Percentiles rank a stretch among this genome's conserved stretches.
Evolutionary conservation across 2,329 filamentous ascomycete species (phyloP).

Genomic region (Ophiocordyceps camponoti-rufipedis): DNA sequence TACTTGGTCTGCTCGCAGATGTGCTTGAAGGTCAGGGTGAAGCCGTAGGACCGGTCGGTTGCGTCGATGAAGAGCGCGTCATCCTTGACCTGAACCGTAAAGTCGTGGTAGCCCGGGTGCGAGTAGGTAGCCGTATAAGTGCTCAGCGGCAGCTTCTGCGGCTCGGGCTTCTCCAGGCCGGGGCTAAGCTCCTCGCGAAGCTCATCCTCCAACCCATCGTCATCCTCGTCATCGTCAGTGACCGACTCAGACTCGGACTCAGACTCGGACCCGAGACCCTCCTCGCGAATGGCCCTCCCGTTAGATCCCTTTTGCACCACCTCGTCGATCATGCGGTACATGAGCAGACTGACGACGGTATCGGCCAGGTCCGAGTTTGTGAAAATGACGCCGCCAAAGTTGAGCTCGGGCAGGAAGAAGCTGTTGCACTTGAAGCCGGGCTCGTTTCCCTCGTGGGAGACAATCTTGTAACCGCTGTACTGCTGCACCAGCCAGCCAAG

Average conservation of each 20-base stretch:
- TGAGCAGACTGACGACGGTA: slow-evolving; percentile 5
- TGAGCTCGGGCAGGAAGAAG: slow-evolving; percentile 9
- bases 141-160: slow-evolving; percentile 1
- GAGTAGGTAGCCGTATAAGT: slow-evolving; percentile 8
- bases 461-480: slow-evolving; percentile 6
- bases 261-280: neutral
- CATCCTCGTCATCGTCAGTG: neutral
- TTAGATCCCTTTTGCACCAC: neutral
- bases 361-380: slow-evolving; percentile 7
- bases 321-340: slow-evolving; percentile 7
- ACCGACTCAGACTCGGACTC: neutral
- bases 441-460: slow-evolving; percentile 9
- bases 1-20: slow-evolving; percentile 4
- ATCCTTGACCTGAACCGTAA: slow-evolving; percentile 7
- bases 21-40: slow-evolving; percentile 8
- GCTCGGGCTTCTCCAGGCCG: neutral
- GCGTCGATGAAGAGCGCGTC: slow-evolving; percentile 8
- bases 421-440: slow-evolving; percentile 9
- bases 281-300: neutral
- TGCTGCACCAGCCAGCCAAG: slow-evolving; percentile 8
- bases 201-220: slow-evolving; percentile 1
- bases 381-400: slow-evolving; percentile 9
- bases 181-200: slow-evolving; percentile 2
- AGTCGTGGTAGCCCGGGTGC: slow-evolving; percentile 8
- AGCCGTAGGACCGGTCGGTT: slow-evolving; percentile 10